Base-by-base conservation (phyloP, 441 rosid species). In the Eruca vesicaria region DNA sequence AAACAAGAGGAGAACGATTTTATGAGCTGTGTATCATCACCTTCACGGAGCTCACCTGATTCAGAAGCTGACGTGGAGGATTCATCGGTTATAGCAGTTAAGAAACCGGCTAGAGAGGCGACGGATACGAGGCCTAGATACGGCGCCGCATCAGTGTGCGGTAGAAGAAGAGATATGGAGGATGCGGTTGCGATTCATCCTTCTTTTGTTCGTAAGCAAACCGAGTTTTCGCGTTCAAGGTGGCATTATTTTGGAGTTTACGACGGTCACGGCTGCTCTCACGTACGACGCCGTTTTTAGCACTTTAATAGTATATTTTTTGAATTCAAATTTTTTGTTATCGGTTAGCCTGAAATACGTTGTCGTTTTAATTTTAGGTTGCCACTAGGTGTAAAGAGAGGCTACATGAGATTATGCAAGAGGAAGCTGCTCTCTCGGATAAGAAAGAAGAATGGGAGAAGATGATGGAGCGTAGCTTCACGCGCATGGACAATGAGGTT, bases 251-350 rank as follows among this genome's bases (percentile, higher is more conserved):
- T 82, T 35, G 93, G 85, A 0, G 88, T 87, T 14, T 89, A 87
- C 79, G 93, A 89, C 48, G 93, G 93, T 1, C 93, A 89, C 9
- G 93, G 93, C 41, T 89, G 93, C 71, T 89, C 93, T 62, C 93
- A 87, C 36, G 93, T 88, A 86, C 33, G 81, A 0, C n/a, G 31
- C 2, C 66, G 73, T 68, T 61, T 76, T 2, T 15, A 2, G 6
- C 6, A 6, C n/a, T n/a, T 32, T 0, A 20, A 53, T 5, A 2
- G 7, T n/a, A n/a, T n/a, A n/a, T 9, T 7, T 45, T 15, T n/a
- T 5, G 20, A 28, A 18, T 56, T 45, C 10, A 28, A 56, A 45
- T 19, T 50, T 2, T 4, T 2, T n/a, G n/a, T n/a, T 1, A 8
- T 4, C n/a, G 3, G 29, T 60, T 41, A n/a, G n/a, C 7, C 50